These are phyloP conservation scores for Boletus coccyginus DNA, from an alignment of 768 basidiomycete genomes.

Conservation along the genomic window DNA sequence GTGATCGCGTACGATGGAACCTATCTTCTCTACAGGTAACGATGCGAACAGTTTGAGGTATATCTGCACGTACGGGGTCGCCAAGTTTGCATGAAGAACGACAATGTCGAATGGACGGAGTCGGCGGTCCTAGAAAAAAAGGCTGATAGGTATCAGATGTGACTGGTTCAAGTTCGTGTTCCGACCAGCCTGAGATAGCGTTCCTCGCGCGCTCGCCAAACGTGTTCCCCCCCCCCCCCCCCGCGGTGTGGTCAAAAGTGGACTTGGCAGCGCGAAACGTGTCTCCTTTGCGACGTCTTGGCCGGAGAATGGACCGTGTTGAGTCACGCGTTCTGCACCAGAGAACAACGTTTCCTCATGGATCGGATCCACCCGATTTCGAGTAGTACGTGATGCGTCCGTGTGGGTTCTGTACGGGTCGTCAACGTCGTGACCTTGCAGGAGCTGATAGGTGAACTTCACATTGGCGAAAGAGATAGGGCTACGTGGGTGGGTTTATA, in stretches of 20 bases:
- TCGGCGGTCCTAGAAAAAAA: not conserved
- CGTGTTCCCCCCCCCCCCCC: no score
- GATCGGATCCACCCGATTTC: no score
- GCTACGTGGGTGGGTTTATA: no score
- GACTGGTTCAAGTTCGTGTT: no score
- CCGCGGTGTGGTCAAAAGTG: constrained; percentile 85
- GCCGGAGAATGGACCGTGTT: constrained; percentile 19
- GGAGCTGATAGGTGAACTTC: constrained; percentile 94
- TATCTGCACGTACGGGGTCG: constrained; percentile 75
- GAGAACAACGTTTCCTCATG: constrained; percentile 98
- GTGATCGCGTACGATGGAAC: constrained; percentile 56
- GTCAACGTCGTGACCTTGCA: constrained; percentile 96
- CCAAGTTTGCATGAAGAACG: constrained; percentile 90
- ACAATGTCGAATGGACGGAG: not conserved
- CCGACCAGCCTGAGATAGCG: no score
- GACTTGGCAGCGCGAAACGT: constrained; percentile 87
- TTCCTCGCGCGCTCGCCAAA: no score
- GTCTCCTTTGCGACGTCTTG: constrained; percentile 21
- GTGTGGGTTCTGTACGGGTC: constrained; percentile 59
- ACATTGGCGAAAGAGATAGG: no score
- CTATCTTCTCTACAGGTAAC: constrained; percentile 57
- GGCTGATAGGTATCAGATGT: no score
- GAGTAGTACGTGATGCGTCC: constrained; percentile 51
- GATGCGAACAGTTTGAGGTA: constrained; percentile 86
- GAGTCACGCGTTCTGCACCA: constrained; percentile 86